Evolutionary conservation across 2,329 filamentous ascomycete genomes (phyloP), one percentile per base, ranked within the genome.

Genomic region (Scedosporium minutisporum): DNA sequence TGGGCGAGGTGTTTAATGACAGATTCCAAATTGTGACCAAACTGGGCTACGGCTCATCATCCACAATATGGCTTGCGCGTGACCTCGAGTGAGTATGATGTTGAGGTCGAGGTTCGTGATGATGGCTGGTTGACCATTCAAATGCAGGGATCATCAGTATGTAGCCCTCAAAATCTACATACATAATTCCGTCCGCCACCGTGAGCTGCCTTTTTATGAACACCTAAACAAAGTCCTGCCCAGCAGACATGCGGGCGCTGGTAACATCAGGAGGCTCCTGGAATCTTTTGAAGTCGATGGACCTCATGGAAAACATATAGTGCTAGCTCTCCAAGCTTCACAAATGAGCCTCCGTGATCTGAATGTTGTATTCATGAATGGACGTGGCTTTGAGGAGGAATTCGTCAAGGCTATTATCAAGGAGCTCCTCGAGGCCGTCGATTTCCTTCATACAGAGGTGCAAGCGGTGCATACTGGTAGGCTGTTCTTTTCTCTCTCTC

Each of bases 21-120:
- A 65, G 68, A 3, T 80, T 72, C 61, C 72, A 79, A 66, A 62
- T 71, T 0, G 61, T 78, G 0, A 68, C 71, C 0, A 79, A 79
- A 63, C 66, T 79, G 6, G 76, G 76, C 9, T 79, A 67, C 66
- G 76, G 77, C 23, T 67, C 67, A 16, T 72, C 68, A 6, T 79
- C 75, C 4, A 80, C 76, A 0, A 74, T 77, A 18, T 79, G 76
- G 76, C 69, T 80, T 14, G 75, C 75, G 4, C 71, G 69, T 38
- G 72, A 78, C 65, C 66, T 75, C 10, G 66, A 68, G 71, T 71
- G 33, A 38, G 33, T 38, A 38, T 6, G 29, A 12, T 38, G 33
- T 10, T 38, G 10, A 62, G 62, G 65, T 64, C 9, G 27, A 53
- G 21, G 2, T 9, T 18, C 61, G 68, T 27, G 68, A 73, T 67